Percentiles rank a stretch among this genome's conserved stretches.
phyloP scores from a whole-genome alignment of 2,329 filamentous ascomycete genomes.

The Colletotrichum neosansevieriae region DNA sequence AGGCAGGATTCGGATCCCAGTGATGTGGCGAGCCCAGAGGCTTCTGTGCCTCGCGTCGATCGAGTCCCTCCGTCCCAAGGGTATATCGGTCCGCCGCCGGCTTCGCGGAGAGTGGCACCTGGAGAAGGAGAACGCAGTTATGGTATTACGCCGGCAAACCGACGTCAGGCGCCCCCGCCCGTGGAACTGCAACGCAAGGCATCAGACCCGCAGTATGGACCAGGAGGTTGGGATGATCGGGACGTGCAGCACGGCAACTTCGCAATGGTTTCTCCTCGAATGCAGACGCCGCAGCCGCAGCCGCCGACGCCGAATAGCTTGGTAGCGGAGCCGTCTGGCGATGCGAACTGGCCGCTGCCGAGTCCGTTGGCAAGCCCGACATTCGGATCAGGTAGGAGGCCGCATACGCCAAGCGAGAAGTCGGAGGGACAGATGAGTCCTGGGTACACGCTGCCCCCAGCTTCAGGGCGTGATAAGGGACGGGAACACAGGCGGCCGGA shows the following conservation, averaged over 20 bases:
- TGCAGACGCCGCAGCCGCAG: slow-evolving; percentile 25
- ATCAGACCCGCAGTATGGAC: slow-evolving; percentile 25
- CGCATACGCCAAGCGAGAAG: slow-evolving; percentile 29
- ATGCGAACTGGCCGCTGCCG: slow-evolving; percentile 37
- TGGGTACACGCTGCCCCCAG: not conserved
- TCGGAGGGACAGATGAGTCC: slow-evolving; percentile 29
- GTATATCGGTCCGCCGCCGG: slow-evolving; percentile 31
- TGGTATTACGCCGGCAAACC: slow-evolving; percentile 38
- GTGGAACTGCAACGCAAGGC: slow-evolving; percentile 35
- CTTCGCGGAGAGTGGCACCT: slow-evolving; percentile 17
- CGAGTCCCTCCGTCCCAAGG: slow-evolving; percentile 13
- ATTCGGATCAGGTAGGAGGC: slow-evolving; percentile 27
- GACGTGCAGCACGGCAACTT: slow-evolving; percentile 31
- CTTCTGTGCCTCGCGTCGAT: not conserved
- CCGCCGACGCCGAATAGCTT: slow-evolving; percentile 26
- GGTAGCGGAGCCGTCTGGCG: slow-evolving; percentile 14
- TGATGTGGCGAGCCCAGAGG: not conserved
- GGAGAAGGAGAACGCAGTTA: slow-evolving; percentile 38
- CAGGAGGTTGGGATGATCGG: slow-evolving; percentile 21
- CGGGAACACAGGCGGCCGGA: slow-evolving; percentile 29
- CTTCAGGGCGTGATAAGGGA: slow-evolving; percentile 2
- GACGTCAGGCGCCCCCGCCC: slow-evolving; percentile 35
- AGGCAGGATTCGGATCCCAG: slow-evolving; percentile 16
- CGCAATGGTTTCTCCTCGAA: slow-evolving; percentile 29
- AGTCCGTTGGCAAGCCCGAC: slow-evolving; percentile 37